Conservation (phyloP, 2,329 filamentous ascomycete species). For the Venturia aucupariae region DNA sequence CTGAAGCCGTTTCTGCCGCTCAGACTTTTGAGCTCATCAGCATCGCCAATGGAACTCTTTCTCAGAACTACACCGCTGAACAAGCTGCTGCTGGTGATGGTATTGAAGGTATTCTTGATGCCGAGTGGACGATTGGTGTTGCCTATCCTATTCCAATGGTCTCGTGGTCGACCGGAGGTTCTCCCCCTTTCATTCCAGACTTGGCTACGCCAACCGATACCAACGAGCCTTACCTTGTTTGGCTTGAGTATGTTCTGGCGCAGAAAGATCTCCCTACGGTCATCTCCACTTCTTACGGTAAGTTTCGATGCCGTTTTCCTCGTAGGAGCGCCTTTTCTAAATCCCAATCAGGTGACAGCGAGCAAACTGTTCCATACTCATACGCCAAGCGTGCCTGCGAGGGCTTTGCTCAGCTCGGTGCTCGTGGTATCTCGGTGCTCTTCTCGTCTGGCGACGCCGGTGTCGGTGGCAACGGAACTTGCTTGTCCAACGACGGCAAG, state of each 20-base stretch:
- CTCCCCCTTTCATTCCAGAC: conserved; percentile 1
- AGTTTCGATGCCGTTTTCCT: background rate
- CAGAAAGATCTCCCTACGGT: conserved; percentile 29
- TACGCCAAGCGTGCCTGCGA: conserved; percentile 32
- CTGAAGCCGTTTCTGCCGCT: conserved; percentile 14
- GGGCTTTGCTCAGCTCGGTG: conserved; percentile 31
- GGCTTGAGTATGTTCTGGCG: conserved; percentile 28
- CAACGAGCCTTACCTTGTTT: conserved; percentile 39
- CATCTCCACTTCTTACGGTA: conserved; percentile 29
- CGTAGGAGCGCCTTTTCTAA: background rate
- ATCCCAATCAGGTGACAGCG: conserved; percentile 23
- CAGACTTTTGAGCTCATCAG: conserved; percentile 8
- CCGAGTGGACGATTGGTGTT: conserved; percentile 9
- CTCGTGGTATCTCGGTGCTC: conserved; percentile 31
- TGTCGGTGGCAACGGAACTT: conserved; percentile 23
- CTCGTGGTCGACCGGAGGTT: conserved; percentile 11
- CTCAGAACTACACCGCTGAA: background rate
- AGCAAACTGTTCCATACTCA: conserved; percentile 29
- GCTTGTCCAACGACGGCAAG: conserved; percentile 37
- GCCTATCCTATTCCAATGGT: conserved; percentile 14
- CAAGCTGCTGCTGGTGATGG: background rate
- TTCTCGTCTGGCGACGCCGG: conserved; percentile 33
- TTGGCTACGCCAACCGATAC: conserved; percentile 24
- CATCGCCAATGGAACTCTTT: conserved; percentile 12
- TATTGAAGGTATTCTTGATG: conserved; percentile 14